Evolutionary conservation across 768 basidiomycete genomes (phyloP).

Genomic region (Auriscalpium microsporum): DNA sequence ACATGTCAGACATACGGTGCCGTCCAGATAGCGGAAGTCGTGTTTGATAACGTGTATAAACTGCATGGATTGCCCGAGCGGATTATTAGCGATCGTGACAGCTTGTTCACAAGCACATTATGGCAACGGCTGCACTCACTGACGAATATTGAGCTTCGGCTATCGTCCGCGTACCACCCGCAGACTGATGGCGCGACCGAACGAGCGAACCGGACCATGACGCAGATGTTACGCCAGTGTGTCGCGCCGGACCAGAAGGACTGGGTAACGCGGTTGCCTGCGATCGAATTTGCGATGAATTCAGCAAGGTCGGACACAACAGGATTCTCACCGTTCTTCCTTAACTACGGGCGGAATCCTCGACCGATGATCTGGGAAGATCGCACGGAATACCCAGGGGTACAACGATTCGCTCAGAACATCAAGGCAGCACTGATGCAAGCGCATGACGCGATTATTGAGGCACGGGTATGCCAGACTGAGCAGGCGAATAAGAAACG

Average conservation of each 20-base stretch:
- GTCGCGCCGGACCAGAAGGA: conserved; percentile 24
- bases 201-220: conserved; percentile 25
- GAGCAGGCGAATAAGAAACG: conserved; percentile 21
- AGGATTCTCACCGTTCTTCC: conserved; percentile 29
- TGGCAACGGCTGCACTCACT: conserved; percentile 29
- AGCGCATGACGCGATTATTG: conserved; percentile 33
- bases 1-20: conserved; percentile 24
- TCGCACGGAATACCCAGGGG: conserved; percentile 18
- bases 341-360: conserved; percentile 26
- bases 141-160: conserved; percentile 22
- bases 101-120: conserved; percentile 34
- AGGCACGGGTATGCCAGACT: conserved; percentile 21
- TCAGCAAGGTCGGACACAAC: conserved; percentile 25
- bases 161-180: conserved; percentile 36
- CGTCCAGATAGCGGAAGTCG: conserved; percentile 25
- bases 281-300: conserved; percentile 13
- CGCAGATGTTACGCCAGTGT: conserved; percentile 22
- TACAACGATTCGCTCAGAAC: conserved; percentile 19
- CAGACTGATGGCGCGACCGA: conserved; percentile 35
- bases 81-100: conserved; percentile 35
- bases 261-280: conserved; percentile 24
- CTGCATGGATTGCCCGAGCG: conserved; percentile 29
- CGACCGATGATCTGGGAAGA: conserved; percentile 23
- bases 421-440: conserved; percentile 18
- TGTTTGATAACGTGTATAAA: conserved; percentile 29